Percentiles rank a stretch among this genome's conserved stretches.
phyloP scores from a whole-genome alignment of 495 filamentous ascomycete species.

The Aspergillus cavernicola region DNA sequence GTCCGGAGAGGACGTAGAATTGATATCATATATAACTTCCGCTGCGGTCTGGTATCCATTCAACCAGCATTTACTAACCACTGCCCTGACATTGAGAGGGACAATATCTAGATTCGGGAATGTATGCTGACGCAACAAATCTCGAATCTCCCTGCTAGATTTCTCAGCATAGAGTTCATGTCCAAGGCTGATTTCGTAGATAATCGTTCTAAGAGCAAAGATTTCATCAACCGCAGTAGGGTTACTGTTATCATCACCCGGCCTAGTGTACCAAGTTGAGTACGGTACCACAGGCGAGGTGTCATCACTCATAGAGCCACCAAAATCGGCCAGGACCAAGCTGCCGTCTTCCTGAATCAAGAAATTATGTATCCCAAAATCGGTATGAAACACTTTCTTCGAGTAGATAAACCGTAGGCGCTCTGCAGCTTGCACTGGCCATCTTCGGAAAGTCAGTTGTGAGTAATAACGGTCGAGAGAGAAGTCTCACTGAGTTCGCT shows the following conservation, averaged over 20 bases:
- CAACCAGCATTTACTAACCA: neutral
- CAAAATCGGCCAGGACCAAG: neutral
- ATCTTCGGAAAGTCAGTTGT: neutral
- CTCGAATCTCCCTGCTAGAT: neutral
- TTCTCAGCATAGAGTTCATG: neutral
- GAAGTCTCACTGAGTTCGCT: neutral
- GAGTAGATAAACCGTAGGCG: neutral
- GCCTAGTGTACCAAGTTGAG: neutral
- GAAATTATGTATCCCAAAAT: constrained; percentile 1
- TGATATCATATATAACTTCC: neutral
- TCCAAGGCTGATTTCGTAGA: constrained; percentile 4
- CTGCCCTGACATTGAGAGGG: neutral
- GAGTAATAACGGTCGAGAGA: neutral
- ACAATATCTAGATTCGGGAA: neutral
- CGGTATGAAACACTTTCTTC: neutral
- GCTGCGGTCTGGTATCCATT: neutral
- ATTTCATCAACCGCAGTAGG: neutral
- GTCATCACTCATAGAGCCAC: neutral
- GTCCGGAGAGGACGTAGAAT: no score
- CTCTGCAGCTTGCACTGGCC: neutral
- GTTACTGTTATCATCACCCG: neutral
- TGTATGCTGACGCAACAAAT: neutral
- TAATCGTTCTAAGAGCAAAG: neutral
- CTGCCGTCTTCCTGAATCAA: constrained; percentile 2
- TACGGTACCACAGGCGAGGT: neutral